These are phyloP conservation scores for Penicillium sp. DNA, from an alignment of 2,329 filamentous ascomycete species.

Conservation along the genomic window DNA sequence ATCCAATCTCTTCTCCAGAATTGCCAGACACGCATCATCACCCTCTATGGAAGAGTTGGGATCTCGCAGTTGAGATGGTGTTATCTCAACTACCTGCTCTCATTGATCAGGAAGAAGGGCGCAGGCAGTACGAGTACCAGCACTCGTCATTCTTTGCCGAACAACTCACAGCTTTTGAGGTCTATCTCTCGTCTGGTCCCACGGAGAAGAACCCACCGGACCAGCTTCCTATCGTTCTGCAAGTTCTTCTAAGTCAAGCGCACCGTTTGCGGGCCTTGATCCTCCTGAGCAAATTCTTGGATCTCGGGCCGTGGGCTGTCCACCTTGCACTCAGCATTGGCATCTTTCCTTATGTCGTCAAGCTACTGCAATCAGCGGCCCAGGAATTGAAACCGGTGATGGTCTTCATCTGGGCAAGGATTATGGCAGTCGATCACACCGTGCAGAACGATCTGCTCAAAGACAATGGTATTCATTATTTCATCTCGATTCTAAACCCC, in stretches of 20 bases:
- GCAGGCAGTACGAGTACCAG: constrained; percentile 81
- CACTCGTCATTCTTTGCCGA: constrained; percentile 97
- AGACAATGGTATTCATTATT: constrained; percentile 96
- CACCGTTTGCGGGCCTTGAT: constrained; percentile 89
- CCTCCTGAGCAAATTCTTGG: constrained; percentile 85
- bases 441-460: constrained; percentile 93
- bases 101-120: constrained; percentile 68
- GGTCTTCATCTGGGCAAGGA: constrained; percentile 98
- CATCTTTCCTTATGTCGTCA: constrained; percentile 98
- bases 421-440: constrained; percentile 88
- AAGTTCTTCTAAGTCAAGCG: constrained; percentile 92
- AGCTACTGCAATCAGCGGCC: constrained; percentile 90
- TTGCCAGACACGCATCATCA: constrained; percentile 95
- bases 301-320: constrained; percentile 97
- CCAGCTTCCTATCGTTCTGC: constrained; percentile 91
- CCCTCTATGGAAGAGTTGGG: constrained; percentile 95
- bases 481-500: constrained; percentile 86
- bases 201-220: constrained; percentile 84
- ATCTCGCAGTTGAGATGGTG: constrained; percentile 93
- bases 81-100: constrained; percentile 82
- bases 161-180: constrained; percentile 93
- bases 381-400: constrained; percentile 95
- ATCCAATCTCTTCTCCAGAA: constrained; percentile 84
- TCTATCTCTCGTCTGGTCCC: constrained; percentile 81
- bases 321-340: constrained; percentile 95